Percentiles rank a stretch among this genome's conserved stretches.
Evolutionary conservation across 176 grass and related monocot species (phyloP).

Genomic region (Typha latifolia): DNA sequence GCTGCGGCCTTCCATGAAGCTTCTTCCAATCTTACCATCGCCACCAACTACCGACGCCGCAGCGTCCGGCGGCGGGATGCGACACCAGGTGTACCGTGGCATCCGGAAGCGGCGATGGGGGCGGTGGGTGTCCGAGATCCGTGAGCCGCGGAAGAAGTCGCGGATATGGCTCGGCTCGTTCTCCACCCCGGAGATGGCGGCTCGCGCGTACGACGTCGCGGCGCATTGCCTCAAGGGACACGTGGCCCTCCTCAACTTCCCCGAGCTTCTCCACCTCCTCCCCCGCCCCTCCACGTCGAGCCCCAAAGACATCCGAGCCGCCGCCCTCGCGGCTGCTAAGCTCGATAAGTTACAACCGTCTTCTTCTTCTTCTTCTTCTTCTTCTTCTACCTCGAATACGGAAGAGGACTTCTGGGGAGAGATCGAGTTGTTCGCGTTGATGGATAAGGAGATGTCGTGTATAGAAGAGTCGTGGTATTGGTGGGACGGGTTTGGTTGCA

Average conservation of each 20-base stretch:
- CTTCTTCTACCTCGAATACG: too few species aligned
- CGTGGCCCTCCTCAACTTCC: constrained; percentile 10
- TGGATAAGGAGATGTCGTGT: too few species aligned
- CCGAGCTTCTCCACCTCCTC: constrained; percentile 1
- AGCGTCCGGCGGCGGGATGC: background rate
- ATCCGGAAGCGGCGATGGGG: constrained; percentile 6
- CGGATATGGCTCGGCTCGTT: constrained; percentile 11
- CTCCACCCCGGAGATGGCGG: constrained; percentile 12
- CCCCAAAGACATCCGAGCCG: constrained; percentile 8
- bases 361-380: too few species aligned
- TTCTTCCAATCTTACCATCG: too few species aligned
- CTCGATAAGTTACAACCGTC: too few species aligned
- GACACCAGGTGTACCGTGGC: background rate
- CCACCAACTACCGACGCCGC: background rate
- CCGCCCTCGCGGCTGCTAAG: background rate
- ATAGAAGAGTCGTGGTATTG: too few species aligned
- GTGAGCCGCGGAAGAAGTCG: constrained; percentile 8
- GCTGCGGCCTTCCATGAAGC: too few species aligned
- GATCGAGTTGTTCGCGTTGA: too few species aligned
- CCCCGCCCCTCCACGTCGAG: background rate
- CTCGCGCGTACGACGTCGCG: constrained; percentile 4
- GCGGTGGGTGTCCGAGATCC: constrained; percentile 18
- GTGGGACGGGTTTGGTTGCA: too few species aligned
- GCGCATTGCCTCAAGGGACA: constrained; percentile 4
- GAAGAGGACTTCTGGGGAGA: too few species aligned